Evolutionary conservation across 176 grass and related monocot genomes (phyloP), one percentile per base, ranked within the genome.

Genomic region (Eragrostis curvula): DNA sequence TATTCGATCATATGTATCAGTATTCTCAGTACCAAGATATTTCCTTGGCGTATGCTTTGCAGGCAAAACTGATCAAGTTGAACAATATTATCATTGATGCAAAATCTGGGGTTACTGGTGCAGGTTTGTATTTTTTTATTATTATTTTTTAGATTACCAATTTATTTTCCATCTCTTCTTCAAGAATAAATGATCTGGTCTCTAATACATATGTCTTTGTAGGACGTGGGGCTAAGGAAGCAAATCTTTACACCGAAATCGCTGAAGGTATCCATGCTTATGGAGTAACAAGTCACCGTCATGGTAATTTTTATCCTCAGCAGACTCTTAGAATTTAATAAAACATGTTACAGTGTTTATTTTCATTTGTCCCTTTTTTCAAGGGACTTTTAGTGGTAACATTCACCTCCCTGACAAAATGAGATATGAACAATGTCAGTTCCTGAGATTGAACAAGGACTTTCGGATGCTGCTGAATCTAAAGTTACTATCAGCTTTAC

Each of bases 191-290:
- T 12, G 12, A 89, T 47, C 29, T 32, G 10, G 7, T 60, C 29
- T 76, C 10, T 51, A 74, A 58, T 13, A 67, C 50, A 46, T 74
- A n/a, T 12, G 27, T 57, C 74, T 52, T 58, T 87, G 45, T 89
- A 99, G 96, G 96, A 23, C 96, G 96, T 48, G 96, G 96, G 56
- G 96, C 96, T 66, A 99, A 99, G 93, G 96, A 99, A 86, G 89
- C 91, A 74, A 93, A 99, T 90, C 91, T 99, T 70, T 99, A 99
- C 72, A 99, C 93, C 30, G 96, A 99, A 91, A 93, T 99, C 23
- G 90, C 93, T 30, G 96, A 99, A 90, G 91, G 96, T 56, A 89
- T 96, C 80, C 93, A 96, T 76, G 82, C 96, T 83, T 99, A 99
- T 81, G 96, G 96, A 80, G 90, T 99, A 59, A 96, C 88, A 73